Evolutionary conservation across 176 grass and related monocot species (phyloP).

Genomic region (Coix lacrymajobi): DNA sequence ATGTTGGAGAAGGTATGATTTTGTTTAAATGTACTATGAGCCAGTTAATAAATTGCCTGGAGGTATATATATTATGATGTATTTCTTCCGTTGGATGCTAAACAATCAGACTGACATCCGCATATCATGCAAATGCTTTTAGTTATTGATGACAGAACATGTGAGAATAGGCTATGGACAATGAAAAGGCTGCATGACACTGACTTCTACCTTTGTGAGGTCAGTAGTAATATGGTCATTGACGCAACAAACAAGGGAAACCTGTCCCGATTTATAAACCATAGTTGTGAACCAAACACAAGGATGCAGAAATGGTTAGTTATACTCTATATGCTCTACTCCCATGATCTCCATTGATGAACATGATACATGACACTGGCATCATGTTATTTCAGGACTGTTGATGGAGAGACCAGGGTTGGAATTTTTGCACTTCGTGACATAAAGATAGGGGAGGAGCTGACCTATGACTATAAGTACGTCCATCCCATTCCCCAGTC

Average conservation of each 20-base stretch:
- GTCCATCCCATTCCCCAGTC: conserved; percentile 27
- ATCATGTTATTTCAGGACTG: conserved; percentile 61
- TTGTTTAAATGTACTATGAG: conserved; percentile 18
- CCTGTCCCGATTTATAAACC: conserved; percentile 94
- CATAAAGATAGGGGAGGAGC: conserved; percentile 82
- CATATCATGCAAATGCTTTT: conserved; percentile 23
- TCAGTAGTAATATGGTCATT: conserved; percentile 93
- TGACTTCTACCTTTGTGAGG: conserved; percentile 94
- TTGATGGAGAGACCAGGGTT: conserved; percentile 94
- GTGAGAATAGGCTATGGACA: conserved; percentile 94
- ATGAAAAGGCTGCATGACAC: conserved; percentile 77
- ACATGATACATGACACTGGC: conserved; percentile 16
- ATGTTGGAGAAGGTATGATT: conserved; percentile 93
- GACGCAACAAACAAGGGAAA: conserved; percentile 97
- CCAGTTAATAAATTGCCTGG: conserved; percentile 11
- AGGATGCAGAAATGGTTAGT: conserved; percentile 98
- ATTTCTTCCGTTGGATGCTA: neutral
- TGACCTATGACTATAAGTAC: conserved; percentile 97
- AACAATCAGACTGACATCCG: conserved; percentile 22
- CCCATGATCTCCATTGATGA: conserved; percentile 2
- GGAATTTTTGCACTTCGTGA: conserved; percentile 79
- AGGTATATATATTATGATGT: conserved; percentile 13
- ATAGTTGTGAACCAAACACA: conserved; percentile 96
- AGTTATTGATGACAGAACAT: conserved; percentile 95
- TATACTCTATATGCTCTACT: conserved; percentile 28